Conservation (phyloP, 2,329 filamentous ascomycete species). For the Fonsecaea multimorphosa region DNA sequence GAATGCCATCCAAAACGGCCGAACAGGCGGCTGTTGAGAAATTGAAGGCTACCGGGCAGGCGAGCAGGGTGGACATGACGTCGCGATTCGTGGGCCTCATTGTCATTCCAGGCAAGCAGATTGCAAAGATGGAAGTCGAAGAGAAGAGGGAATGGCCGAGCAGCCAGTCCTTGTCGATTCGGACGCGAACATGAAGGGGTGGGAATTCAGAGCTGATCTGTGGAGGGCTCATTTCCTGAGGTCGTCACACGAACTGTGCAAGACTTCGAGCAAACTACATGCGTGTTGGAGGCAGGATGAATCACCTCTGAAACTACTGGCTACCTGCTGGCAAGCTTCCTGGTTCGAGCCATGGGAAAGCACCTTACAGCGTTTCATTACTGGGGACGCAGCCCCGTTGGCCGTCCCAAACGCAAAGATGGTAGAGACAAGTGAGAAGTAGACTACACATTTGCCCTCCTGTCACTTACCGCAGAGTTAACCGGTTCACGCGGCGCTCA, state of each 20-base stretch:
- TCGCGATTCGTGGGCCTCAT: conserved; percentile 87
- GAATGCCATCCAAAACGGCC: conserved; percentile 67
- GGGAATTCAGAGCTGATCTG: neutral
- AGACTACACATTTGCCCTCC: neutral
- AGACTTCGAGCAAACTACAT: neutral
- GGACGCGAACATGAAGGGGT: conserved; percentile 29
- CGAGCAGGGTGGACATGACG: conserved; percentile 72
- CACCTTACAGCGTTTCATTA: neutral
- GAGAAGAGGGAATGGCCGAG: conserved; percentile 51
- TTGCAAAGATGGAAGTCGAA: conserved; percentile 87
- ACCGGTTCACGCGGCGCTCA: neutral
- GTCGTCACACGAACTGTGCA: neutral
- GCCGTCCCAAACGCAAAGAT: neutral
- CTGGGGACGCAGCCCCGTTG: neutral
- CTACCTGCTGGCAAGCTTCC: neutral
- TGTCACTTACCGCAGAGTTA: neutral
- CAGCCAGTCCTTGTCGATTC: conserved; percentile 30
- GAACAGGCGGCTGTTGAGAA: conserved; percentile 51
- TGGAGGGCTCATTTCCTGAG: too few relatives aligned
- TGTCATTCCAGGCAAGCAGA: conserved; percentile 84
- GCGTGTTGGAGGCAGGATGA: neutral
- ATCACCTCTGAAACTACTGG: neutral
- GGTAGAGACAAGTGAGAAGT: neutral
- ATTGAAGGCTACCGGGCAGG: conserved; percentile 44
- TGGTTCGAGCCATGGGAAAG: neutral